Conservation (phyloP, 2,329 filamentous ascomycete species). For the Chrysosporium keratinophilum region DNA sequence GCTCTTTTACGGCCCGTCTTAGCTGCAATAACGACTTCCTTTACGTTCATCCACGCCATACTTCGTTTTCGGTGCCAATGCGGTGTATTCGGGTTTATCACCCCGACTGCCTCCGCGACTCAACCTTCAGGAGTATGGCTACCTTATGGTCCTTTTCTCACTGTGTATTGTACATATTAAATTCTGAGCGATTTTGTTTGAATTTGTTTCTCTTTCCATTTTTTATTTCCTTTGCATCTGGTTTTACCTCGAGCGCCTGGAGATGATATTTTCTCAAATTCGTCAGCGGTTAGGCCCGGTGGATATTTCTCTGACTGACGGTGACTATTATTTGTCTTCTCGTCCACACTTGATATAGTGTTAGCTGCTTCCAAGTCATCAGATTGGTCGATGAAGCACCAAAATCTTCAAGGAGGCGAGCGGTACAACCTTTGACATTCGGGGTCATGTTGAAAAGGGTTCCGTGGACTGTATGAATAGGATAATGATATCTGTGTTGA, state of each 20-base stretch:
- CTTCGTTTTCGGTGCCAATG: not conserved
- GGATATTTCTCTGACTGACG: not conserved
- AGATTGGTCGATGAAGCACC: not conserved
- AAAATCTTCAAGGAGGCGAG: not conserved
- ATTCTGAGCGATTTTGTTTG: conserved; percentile 1
- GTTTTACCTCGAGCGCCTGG: not conserved
- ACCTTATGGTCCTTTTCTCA: not conserved
- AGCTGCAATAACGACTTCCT: not conserved
- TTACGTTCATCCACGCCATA: not conserved
- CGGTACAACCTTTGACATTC: not conserved
- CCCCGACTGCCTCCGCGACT: not conserved
- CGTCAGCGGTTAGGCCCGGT: not conserved
- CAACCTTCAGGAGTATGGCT: not conserved
- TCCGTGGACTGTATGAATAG: conserved; percentile 10
- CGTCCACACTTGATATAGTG: not conserved
- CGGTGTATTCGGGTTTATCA: not conserved
- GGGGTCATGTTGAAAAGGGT: conserved; percentile 1
- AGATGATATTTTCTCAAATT: not conserved
- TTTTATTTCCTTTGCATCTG: not conserved
- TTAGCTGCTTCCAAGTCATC: not conserved
- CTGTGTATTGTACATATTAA: conserved; percentile 1
- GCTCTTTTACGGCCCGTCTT: not conserved
- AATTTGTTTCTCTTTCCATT: not conserved
- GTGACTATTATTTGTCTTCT: not conserved
- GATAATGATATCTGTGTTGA: conserved; percentile 8